Evolutionary conservation across 2,329 filamentous ascomycete genomes (phyloP).

Genomic region (Akanthomyces muscarius): DNA sequence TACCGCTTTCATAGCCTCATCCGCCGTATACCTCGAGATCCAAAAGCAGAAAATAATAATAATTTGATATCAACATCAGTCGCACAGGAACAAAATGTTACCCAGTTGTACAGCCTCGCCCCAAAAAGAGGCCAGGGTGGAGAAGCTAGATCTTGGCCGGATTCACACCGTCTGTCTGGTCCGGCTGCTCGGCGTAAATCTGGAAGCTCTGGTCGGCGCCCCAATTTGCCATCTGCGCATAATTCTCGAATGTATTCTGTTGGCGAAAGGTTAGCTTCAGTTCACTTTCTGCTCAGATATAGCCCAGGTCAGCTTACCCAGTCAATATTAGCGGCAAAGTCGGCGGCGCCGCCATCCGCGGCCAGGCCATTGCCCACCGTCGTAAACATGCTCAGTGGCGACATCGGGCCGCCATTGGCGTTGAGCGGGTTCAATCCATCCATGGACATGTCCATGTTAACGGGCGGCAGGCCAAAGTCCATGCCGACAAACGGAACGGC

Average conservation of each 20-base stretch:
- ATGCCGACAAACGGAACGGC: constrained; percentile 40
- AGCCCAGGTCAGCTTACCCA: constrained; percentile 44
- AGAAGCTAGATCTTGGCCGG: constrained; percentile 9
- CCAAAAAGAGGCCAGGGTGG: not conserved
- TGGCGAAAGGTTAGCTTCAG: constrained; percentile 24
- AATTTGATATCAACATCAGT: not conserved
- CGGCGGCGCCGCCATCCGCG: constrained; percentile 28
- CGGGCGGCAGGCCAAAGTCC: constrained; percentile 37
- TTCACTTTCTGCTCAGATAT: not conserved
- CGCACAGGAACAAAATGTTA: not conserved
- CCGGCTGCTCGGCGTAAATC: constrained; percentile 39
- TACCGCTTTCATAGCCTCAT: not conserved
- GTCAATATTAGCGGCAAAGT: constrained; percentile 51
- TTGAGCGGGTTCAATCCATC: constrained; percentile 26
- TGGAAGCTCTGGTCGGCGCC: constrained; percentile 49
- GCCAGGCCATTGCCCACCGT: constrained; percentile 34
- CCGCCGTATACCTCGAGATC: not conserved
- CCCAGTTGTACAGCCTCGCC: not conserved
- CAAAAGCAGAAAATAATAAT: not conserved
- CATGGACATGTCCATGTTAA: constrained; percentile 31
- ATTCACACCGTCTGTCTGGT: constrained; percentile 2
- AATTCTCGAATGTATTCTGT: constrained; percentile 55
- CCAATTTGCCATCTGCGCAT: constrained; percentile 51
- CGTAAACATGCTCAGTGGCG: constrained; percentile 52
- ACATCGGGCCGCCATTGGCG: constrained; percentile 27